Percentiles rank a stretch among this genome's conserved stretches.
Conservation (phyloP, 1,284 basidiomycete species). For the Naganishia cerealis region DNA sequence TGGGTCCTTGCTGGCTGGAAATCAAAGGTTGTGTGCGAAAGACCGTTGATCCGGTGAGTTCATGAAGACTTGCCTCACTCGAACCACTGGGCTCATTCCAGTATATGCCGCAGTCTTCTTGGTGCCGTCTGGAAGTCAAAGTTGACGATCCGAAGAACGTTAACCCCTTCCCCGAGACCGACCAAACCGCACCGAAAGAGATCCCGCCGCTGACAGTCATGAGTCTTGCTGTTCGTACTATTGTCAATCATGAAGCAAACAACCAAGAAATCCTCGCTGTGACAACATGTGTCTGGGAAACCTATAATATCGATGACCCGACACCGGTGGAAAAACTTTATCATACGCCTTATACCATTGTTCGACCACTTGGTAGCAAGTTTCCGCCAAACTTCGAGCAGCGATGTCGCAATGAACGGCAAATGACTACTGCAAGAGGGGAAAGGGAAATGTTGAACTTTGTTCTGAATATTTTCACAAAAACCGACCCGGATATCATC, state of each 20-base stretch:
- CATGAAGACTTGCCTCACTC: neutral
- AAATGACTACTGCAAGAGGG: slow-evolving; percentile 73
- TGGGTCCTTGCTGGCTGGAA: slow-evolving; percentile 97
- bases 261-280: slow-evolving; percentile 88
- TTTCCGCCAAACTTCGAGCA: slow-evolving; percentile 85
- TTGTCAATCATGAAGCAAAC: slow-evolving; percentile 92
- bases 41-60: slow-evolving; percentile 71
- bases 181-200: slow-evolving; percentile 72
- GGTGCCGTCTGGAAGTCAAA: slow-evolving; percentile 91
- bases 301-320: slow-evolving; percentile 76
- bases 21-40: slow-evolving; percentile 69
- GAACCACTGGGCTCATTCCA: slow-evolving; percentile 18
- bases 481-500: slow-evolving; percentile 90
- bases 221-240: slow-evolving; percentile 83
- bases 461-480: slow-evolving; percentile 71
- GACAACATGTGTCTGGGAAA: slow-evolving; percentile 79
- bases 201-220: slow-evolving; percentile 86
- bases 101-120: slow-evolving; percentile 66
- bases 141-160: slow-evolving; percentile 84
- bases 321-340: slow-evolving; percentile 82
- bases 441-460: slow-evolving; percentile 84
- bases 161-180: slow-evolving; percentile 75
- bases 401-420: slow-evolving; percentile 63
- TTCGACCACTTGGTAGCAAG: slow-evolving; percentile 80
- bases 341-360: slow-evolving; percentile 80